Percentiles rank a stretch among this genome's conserved stretches.
These are phyloP conservation scores for Glarea lozoyensis DNA, from an alignment of 495 filamentous ascomycete genomes.

Conservation along the genomic window DNA sequence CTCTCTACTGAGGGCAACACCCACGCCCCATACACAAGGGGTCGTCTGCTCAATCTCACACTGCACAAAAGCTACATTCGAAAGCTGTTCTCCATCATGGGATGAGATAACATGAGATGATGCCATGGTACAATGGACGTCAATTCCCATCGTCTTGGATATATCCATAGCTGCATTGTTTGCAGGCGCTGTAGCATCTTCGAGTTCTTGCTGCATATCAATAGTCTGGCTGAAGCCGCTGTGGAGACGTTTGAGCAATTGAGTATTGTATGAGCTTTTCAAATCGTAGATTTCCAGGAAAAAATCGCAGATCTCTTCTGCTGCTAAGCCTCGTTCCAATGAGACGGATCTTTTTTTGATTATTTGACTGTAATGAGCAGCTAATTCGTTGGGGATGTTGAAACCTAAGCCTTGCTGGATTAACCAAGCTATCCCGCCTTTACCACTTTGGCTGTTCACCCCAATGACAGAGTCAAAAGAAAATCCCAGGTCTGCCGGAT, in stretches of 20 bases:
- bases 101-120: background rate
- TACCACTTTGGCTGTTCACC: slow-evolving; percentile 90
- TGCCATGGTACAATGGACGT: background rate
- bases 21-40: background rate
- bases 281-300: slow-evolving; percentile 81
- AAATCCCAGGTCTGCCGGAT: slow-evolving; percentile 84
- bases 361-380: slow-evolving; percentile 77
- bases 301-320: slow-evolving; percentile 71
- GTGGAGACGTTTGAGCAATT: background rate
- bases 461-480: slow-evolving; percentile 94
- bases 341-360: slow-evolving; percentile 68
- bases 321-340: slow-evolving; percentile 67
- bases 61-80: background rate
- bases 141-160: background rate
- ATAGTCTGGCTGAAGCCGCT: background rate
- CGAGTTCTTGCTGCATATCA: background rate
- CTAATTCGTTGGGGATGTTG: slow-evolving; percentile 85
- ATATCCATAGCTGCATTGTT: background rate
- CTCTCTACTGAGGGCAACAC: background rate
- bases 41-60: background rate
- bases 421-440: slow-evolving; percentile 89
- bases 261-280: slow-evolving; percentile 23
- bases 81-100: background rate
- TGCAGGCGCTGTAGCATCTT: background rate
- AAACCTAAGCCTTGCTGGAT: slow-evolving; percentile 77